Evolutionary conservation across 768 basidiomycete genomes (phyloP).

Genomic region (Rhizopogon rudus): DNA sequence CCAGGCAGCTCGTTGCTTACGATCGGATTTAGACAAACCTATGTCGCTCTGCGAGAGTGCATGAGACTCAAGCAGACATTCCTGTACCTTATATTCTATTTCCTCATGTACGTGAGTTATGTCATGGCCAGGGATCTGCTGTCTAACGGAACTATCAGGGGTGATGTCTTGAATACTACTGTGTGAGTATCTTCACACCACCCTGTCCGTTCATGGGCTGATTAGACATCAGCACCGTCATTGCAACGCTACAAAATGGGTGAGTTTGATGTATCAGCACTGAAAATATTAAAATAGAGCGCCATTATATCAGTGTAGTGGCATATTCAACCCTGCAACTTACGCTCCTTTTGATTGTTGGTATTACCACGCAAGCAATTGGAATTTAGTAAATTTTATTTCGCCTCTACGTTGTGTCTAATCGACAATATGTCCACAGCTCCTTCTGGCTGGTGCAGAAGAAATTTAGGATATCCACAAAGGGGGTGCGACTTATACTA

Average conservation of each 20-base stretch:
- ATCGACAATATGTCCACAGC: conserved; percentile 25
- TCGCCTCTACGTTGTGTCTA: not conserved
- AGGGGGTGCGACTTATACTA: conserved; percentile 30
- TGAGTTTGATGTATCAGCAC: conserved; percentile 13
- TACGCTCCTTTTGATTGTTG: conserved; percentile 62
- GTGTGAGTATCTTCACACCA: conserved; percentile 40
- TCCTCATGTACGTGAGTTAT: conserved; percentile 52
- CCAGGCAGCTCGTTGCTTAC: conserved; percentile 50
- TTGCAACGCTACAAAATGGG: conserved; percentile 71
- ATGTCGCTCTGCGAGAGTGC: conserved; percentile 58
- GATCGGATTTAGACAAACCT: conserved; percentile 65
- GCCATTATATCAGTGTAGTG: conserved; percentile 43
- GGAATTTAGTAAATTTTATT: conserved; percentile 58
- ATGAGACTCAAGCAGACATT: conserved; percentile 69
- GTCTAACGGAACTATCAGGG: conserved; percentile 35
- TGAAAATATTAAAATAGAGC: not conserved
- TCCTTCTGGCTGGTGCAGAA: conserved; percentile 69
- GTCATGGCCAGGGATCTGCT: not conserved
- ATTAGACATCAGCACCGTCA: conserved; percentile 48
- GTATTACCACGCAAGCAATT: conserved; percentile 56
- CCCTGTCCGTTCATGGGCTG: not conserved
- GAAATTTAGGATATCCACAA: conserved; percentile 56
- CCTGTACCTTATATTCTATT: conserved; percentile 69
- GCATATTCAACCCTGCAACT: conserved; percentile 69
- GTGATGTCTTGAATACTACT: conserved; percentile 71